Conservation (phyloP, 345 rosid species). For the Arabidopsis thaliana region TAIR10.1 NC_003074.8:21362501-21363000, state of each 20-base stretch:
- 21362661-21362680: slow-evolving; percentile 94
- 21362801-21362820: slow-evolving; percentile 37
- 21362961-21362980: slow-evolving; percentile 14
- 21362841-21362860: background rate
- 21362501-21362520: slow-evolving; percentile 82
- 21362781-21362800: slow-evolving; percentile 84
- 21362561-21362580: slow-evolving; percentile 83
- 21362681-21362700: slow-evolving; percentile 90
- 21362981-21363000: background rate
- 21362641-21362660: slow-evolving; percentile 80
- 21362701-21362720: slow-evolving; percentile 75
- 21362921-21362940: slow-evolving; percentile 28
- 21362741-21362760: slow-evolving; percentile 88
- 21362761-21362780: slow-evolving; percentile 95
- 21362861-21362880: slow-evolving; percentile 1
- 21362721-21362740: slow-evolving; percentile 79
- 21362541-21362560: slow-evolving; percentile 74
- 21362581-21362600: slow-evolving; percentile 93
- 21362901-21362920: slow-evolving; percentile 12
- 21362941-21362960: slow-evolving; percentile 2
- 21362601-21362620: slow-evolving; percentile 88
- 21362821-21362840: background rate
- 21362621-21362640: slow-evolving; percentile 86
- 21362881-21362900: background rate
- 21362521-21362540: slow-evolving; percentile 81